These are phyloP conservation scores for Pterulicium gracile DNA, from an alignment of 1,284 basidiomycete genomes.

Conservation along the genomic window DNA sequence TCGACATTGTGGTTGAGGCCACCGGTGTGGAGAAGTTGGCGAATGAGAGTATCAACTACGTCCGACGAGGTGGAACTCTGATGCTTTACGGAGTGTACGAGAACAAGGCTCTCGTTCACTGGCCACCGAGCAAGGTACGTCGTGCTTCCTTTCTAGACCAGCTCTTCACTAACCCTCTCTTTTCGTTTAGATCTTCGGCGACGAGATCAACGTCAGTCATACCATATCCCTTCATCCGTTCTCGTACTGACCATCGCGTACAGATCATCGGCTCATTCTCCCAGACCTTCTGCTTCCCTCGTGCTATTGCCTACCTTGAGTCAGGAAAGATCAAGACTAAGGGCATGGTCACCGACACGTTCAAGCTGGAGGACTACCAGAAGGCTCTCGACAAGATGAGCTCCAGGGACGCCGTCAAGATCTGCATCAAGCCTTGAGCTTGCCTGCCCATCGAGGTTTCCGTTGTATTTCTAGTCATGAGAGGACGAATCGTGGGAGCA, in stretches of 20 bases:
- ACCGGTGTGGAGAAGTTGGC: constrained; percentile 77
- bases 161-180: neutral
- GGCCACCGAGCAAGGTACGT: constrained; percentile 54
- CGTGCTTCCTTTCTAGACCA: neutral
- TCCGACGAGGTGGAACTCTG: constrained; percentile 66
- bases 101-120: constrained; percentile 67
- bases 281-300: constrained; percentile 79
- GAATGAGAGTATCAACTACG: constrained; percentile 75
- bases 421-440: constrained; percentile 34
- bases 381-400: constrained; percentile 79
- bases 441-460: no score
- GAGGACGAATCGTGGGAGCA: no score
- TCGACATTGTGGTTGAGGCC: constrained; percentile 84
- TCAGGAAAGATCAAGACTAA: constrained; percentile 73
- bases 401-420: constrained; percentile 57
- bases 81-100: constrained; percentile 71
- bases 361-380: constrained; percentile 70
- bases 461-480: no score
- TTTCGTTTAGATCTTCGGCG: constrained; percentile 36
- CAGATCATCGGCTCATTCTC: constrained; percentile 83
- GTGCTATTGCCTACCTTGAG: constrained; percentile 81
- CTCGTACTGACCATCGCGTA: constrained; percentile 4
- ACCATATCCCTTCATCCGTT: neutral
- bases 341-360: constrained; percentile 78
- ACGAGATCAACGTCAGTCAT: constrained; percentile 64